Base-by-base conservation (phyloP, 139 green algal genomes). In the Limnomonas spitsbergensis region DNA sequence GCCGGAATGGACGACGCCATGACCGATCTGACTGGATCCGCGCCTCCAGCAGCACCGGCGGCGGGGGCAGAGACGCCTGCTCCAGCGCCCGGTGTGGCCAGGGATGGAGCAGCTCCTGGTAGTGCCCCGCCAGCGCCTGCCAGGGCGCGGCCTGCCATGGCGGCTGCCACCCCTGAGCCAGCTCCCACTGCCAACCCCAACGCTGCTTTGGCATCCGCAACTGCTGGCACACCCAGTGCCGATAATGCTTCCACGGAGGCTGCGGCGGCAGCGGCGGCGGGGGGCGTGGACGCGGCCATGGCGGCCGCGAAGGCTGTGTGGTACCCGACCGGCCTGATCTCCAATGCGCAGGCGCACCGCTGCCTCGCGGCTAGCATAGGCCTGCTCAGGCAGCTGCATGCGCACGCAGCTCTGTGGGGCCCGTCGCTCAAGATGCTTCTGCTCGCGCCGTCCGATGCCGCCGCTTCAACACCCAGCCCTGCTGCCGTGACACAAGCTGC, bases 321-420 rank as follows among this genome's bases (percentile, higher is more conserved):
- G 82, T 76, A 67, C 38, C 82, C 85, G 3, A 87, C 85, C 36
- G 90, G 90, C 2, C 77, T 93, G 77, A 77, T 94, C 52, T 81
- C 37, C 9, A 81, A 90, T 6, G 79, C 83, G 24, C 69, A 90
- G 66, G 84, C 90, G 76, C 71, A 84, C 66, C 69, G 75, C 29
- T 77, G 77, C 7, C 76, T 87, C 40, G 27, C 61, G 1, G 9
- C 92, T 36, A 84, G 86, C 80, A 80, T 92, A 36, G 68, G 38
- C 3, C 79, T 95, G 83, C 85, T 96, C 81, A 69, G 73, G 2
- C 84, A 90, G 76, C 75, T 96, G 75, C 82, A 92, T 34, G 80
- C 77, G 9, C 85, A 90, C 32, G 88, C 82, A 1, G 75, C 84
- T 4, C 69, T 61, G 2, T 93, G 85, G 83, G 68, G 47, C 47